Percentiles rank a stretch among this genome's conserved stretches.
Evolutionary conservation across 192 early-diverging fungal genomes (phyloP).

Genomic region (Backusella macrospora): DNA sequence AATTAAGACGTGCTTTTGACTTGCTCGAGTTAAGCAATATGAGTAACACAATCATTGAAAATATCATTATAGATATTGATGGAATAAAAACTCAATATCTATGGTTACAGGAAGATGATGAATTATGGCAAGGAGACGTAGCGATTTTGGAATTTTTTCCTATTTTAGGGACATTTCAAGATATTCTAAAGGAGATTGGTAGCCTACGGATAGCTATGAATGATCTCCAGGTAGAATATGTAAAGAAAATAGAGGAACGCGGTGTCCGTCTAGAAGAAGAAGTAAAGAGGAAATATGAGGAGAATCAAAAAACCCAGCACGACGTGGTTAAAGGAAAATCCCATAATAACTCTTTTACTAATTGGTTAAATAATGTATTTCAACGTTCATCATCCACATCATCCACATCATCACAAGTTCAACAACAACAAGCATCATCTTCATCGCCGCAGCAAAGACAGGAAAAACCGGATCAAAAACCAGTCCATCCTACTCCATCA

Average conservation of each 20-base stretch:
- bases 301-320: background rate
- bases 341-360: background rate
- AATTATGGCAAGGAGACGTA: background rate
- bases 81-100: constrained; percentile 47
- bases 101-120: constrained; percentile 44
- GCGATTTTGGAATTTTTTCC: constrained; percentile 49
- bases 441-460: background rate
- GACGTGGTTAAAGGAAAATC: background rate
- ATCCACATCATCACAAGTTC: background rate
- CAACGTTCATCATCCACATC: background rate
- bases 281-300: background rate
- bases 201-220: constrained; percentile 57
- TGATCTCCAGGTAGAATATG: constrained; percentile 60
- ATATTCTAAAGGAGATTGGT: constrained; percentile 55
- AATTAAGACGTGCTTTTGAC: constrained; percentile 56
- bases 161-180: constrained; percentile 46
- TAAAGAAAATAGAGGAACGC: constrained; percentile 54
- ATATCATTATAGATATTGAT: constrained; percentile 53
- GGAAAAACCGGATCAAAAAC: background rate
- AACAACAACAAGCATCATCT: background rate
- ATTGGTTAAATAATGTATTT: constrained; percentile 20
- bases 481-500: background rate
- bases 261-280: constrained; percentile 21
- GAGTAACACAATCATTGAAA: constrained; percentile 63
- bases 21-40: constrained; percentile 55